These are phyloP conservation scores for Anthracocystis setariae DNA, from an alignment of 1,284 basidiomycete genomes.

Conservation along the genomic window DNA sequence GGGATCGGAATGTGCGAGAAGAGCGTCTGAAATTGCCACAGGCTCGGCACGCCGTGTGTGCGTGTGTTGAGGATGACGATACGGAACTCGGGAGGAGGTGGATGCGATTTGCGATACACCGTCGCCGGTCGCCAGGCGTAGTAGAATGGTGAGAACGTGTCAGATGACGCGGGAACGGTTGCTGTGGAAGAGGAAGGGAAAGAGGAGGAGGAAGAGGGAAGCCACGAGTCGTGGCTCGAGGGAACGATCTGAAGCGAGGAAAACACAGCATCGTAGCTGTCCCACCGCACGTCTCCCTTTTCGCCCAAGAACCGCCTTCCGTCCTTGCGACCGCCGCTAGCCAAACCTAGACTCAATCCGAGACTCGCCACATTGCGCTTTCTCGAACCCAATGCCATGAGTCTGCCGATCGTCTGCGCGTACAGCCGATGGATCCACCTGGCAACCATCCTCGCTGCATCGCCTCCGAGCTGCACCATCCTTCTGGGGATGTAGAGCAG, in stretches of 20 bases:
- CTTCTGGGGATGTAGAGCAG: constrained; percentile 47
- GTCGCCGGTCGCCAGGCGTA: constrained; percentile 92
- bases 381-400: constrained; percentile 3
- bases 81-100: constrained; percentile 85
- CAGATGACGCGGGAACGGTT: background rate
- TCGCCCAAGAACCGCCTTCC: constrained; percentile 27
- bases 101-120: constrained; percentile 80
- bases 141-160: constrained; percentile 74
- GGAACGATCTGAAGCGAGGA: constrained; percentile 77
- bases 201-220: constrained; percentile 64
- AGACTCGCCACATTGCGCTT: constrained; percentile 8
- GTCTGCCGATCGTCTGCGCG: constrained; percentile 1
- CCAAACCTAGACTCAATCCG: constrained; percentile 4
- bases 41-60: constrained; percentile 33
- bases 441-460: constrained; percentile 10
- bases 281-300: constrained; percentile 23
- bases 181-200: background rate
- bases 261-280: constrained; percentile 45
- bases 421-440: constrained; percentile 1
- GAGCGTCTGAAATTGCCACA: constrained; percentile 50
- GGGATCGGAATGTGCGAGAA: constrained; percentile 59
- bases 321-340: constrained; percentile 6
- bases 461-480: constrained; percentile 24
- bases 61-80: constrained; percentile 74
- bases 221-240: constrained; percentile 71